A percentile compares a stretch with the other conserved stretches of the same genome.
Conservation (phyloP, 2,329 filamentous ascomycete species). For the Ophiostoma sp. region DNA sequence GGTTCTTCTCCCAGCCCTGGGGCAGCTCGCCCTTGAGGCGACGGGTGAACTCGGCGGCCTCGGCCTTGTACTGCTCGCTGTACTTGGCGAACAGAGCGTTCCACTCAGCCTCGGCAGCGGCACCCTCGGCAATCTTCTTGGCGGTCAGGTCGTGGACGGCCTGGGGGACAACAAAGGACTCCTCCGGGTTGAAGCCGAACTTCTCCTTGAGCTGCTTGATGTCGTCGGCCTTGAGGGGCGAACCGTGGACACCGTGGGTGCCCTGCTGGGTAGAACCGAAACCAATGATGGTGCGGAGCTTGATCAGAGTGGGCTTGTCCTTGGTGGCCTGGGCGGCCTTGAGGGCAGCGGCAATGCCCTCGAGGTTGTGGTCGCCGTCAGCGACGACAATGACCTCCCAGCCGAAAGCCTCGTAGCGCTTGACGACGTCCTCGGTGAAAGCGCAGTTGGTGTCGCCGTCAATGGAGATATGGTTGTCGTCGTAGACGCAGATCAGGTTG, state of each 20-base stretch:
- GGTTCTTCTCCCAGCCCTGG: constrained; percentile 90
- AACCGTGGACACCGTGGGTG: constrained; percentile 92
- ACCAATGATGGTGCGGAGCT: constrained; percentile 94
- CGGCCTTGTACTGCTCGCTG: constrained; percentile 65
- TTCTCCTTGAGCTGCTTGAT: constrained; percentile 88
- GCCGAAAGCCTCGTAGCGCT: constrained; percentile 94
- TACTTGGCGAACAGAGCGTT: constrained; percentile 90
- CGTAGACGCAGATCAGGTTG: constrained; percentile 94
- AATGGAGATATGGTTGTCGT: constrained; percentile 96
- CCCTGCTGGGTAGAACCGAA: constrained; percentile 91
- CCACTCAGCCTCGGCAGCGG: constrained; percentile 89
- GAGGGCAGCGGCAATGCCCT: constrained; percentile 82
- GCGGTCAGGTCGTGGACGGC: constrained; percentile 87
- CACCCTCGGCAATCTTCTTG: constrained; percentile 80
- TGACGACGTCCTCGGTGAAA: constrained; percentile 93
- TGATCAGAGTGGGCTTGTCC: constrained; percentile 95
- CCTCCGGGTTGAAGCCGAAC: constrained; percentile 92
- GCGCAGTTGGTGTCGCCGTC: constrained; percentile 94
- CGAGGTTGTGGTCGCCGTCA: constrained; percentile 84
- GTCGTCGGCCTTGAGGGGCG: constrained; percentile 91
- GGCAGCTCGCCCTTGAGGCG: constrained; percentile 79
- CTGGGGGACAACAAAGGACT: constrained; percentile 90
- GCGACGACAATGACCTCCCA: constrained; percentile 85
- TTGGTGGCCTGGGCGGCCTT: constrained; percentile 78
- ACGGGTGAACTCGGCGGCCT: constrained; percentile 75